These are phyloP conservation scores for Hyphodiscus sp. DNA, from an alignment of 2,329 filamentous ascomycete genomes.

Conservation along the genomic window DNA sequence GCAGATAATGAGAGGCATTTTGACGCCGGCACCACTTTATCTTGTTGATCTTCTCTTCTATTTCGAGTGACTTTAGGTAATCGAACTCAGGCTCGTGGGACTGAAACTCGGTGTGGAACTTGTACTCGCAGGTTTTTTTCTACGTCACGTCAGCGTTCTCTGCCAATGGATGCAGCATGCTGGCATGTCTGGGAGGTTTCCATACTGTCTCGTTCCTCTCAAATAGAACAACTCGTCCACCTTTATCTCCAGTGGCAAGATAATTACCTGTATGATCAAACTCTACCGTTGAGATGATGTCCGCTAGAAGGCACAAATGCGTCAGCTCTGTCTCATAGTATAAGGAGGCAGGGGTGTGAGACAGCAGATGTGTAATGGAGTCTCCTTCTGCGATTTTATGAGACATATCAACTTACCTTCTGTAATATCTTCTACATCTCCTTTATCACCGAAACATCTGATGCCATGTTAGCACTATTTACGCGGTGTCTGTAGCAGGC, in stretches of 20 bases:
- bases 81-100: slow-evolving; percentile 99
- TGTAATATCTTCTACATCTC: slow-evolving; percentile 70
- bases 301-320: slow-evolving; percentile 45
- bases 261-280: slow-evolving; percentile 90
- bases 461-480: slow-evolving; percentile 1
- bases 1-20: slow-evolving; percentile 95
- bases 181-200: neutral
- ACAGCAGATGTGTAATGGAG: neutral
- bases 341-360: neutral
- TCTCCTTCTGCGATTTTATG: slow-evolving; percentile 5
- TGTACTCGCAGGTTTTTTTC: slow-evolving; percentile 99
- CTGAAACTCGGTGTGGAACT: slow-evolving; percentile 99
- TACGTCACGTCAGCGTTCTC: slow-evolving; percentile 38
- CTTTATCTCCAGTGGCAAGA: slow-evolving; percentile 84
- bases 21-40: slow-evolving; percentile 99
- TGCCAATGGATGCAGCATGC: neutral
- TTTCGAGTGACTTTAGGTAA: slow-evolving; percentile 97
- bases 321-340: slow-evolving; percentile 9
- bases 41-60: slow-evolving; percentile 99
- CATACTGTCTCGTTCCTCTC: slow-evolving; percentile 91
- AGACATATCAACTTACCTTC: slow-evolving; percentile 25
- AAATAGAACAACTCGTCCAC: slow-evolving; percentile 77
- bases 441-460: slow-evolving; percentile 99
- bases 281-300: slow-evolving; percentile 88
- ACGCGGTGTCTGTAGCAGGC: neutral